Conservation (phyloP, 2,329 filamentous ascomycete species). For the Stachybotrys chlorohalonatus region DNA sequence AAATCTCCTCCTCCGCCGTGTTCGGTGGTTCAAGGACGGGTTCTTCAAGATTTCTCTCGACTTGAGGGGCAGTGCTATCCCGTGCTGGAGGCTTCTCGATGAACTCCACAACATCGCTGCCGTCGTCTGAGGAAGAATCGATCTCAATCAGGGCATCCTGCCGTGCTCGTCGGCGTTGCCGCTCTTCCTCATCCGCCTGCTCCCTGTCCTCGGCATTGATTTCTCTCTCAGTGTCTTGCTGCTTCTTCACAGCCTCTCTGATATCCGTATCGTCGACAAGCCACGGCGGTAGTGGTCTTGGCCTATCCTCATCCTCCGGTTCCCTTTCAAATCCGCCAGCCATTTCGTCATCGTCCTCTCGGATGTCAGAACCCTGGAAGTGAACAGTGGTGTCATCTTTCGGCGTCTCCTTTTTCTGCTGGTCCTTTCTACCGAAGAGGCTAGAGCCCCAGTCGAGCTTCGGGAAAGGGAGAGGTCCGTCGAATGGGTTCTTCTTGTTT, state of each 20-base stretch:
- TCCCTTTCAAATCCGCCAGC: conserved; percentile 60
- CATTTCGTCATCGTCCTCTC: conserved; percentile 30
- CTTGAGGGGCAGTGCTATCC: background rate
- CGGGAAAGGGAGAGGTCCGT: conserved; percentile 84
- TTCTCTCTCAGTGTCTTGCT: conserved; percentile 45
- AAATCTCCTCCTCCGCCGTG: no score
- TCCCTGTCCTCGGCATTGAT: conserved; percentile 57
- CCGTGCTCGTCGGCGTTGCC: conserved; percentile 30
- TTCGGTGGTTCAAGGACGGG: no score
- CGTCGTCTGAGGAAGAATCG: conserved; percentile 50
- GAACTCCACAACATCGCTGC: conserved; percentile 45
- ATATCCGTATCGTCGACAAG: conserved; percentile 58
- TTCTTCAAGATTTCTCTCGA: no score
- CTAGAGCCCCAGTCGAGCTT: conserved; percentile 64
- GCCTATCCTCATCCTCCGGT: conserved; percentile 27
- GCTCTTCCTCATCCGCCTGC: conserved; percentile 46
- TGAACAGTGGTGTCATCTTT: conserved; percentile 4
- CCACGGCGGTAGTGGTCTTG: conserved; percentile 68
- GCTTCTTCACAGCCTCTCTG: conserved; percentile 50
- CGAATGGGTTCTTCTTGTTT: conserved; percentile 55
- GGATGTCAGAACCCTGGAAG: conserved; percentile 8
- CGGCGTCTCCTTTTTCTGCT: conserved; percentile 7
- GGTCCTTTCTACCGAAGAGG: conserved; percentile 38
- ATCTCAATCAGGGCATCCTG: conserved; percentile 50
- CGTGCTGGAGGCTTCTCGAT: conserved; percentile 36